Conservation (phyloP, 1,284 basidiomycete species). For the Limonomyces culmigenus region DNA sequence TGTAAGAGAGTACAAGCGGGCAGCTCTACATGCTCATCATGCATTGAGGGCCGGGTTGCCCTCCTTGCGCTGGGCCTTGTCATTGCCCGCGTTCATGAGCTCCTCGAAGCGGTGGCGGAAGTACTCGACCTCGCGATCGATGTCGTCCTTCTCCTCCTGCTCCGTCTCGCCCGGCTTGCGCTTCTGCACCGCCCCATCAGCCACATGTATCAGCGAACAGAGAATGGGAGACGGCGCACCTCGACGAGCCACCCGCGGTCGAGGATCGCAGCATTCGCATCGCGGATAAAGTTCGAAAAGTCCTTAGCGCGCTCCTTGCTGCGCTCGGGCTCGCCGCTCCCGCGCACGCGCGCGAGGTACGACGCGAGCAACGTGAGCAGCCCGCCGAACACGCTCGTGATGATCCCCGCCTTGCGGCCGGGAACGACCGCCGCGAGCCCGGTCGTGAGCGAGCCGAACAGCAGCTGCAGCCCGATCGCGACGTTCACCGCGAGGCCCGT, state of each 20-base stretch:
- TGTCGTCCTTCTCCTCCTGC: neutral
- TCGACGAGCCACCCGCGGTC: conserved; percentile 30
- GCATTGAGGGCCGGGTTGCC: too few relatives aligned
- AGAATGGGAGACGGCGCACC: too few relatives aligned
- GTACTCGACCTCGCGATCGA: neutral
- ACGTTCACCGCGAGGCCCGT: neutral
- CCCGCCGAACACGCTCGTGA: neutral
- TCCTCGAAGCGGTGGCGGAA: neutral
- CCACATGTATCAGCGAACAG: too few relatives aligned
- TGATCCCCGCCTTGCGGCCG: neutral
- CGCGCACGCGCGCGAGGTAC: neutral
- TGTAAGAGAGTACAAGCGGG: too few relatives aligned
- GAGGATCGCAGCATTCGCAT: conserved; percentile 33
- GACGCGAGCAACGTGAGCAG: neutral
- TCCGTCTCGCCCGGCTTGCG: neutral
- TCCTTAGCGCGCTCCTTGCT: conserved; percentile 34
- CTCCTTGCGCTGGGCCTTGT: too few relatives aligned
- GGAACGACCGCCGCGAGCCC: neutral
- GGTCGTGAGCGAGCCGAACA: neutral
- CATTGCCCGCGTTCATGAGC: neutral
- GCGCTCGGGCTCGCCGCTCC: conserved; percentile 17
- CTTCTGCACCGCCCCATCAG: too few relatives aligned
- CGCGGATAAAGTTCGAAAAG: conserved; percentile 46
- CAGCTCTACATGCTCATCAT: too few relatives aligned
- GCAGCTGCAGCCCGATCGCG: neutral